Base-by-base conservation (phyloP, 495 filamentous ascomycete species). In the Lindgomyces ingoldianus region DNA sequence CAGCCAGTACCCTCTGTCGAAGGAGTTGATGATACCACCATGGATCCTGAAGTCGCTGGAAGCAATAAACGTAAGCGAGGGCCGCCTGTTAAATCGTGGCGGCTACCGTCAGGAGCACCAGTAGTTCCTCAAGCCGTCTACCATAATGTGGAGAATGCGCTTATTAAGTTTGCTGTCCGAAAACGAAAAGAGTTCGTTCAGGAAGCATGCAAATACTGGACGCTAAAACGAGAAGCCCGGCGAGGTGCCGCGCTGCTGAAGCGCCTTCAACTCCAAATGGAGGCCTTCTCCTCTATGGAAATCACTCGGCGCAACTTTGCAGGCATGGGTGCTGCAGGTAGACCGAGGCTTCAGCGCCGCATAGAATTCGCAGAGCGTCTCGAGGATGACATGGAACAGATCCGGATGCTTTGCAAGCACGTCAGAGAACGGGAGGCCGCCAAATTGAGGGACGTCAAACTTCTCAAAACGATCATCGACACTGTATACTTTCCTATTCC, bases 171-270 rank as follows among this genome's bases (percentile, higher is more conserved):
- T 73, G 80, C 79, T 19, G 86, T 98, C 61, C 85, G 85, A 30
- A 93, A 94, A 68, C 83, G 89, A 25, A 94, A 93, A 69, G 91
- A 97, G 48, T 99, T 90, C 77, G 87, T 91, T 1, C 89, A 89
- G 30, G 92, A 97, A 71, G 89, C 89, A 1, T 97, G 93, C 78
- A 91, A 90, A 64, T 99, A 97, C 75, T 99, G 94, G 94, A 98
- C 94, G 0, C 78, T 98, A 54, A 99, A 99, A 75, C 84, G 94
- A 39, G 94, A 99, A 74, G 90, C 93, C 44, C 83, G 94, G 36
- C 83, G 94, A 63, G 94, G 94, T 29, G 94, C 94, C 16, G 90
- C 93, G 18, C 79, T 98, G 44, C 81, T 99, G 51, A 96, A 96
- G 77, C 86, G 94, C 39, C 80, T 98, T 9, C 94, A 98, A 72